Evolutionary conservation across 495 filamentous ascomycete species (phyloP), one percentile per base, ranked within the genome.

Genomic region (Aspergillus kassunensis): DNA sequence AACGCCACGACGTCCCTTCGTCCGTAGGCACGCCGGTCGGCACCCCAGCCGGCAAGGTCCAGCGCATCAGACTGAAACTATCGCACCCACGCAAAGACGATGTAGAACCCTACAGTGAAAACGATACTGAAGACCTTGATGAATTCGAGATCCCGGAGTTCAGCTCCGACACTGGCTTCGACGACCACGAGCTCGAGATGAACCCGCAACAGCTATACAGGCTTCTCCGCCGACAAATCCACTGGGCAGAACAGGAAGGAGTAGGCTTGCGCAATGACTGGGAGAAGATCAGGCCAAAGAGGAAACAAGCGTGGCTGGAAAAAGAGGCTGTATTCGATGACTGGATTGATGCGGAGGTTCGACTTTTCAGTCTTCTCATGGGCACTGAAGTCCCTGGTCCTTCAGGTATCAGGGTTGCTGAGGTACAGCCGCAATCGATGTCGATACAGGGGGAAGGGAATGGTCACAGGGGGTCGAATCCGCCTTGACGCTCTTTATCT

Each of bases 221-320:
- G 40, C 68, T 95, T 2, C 80, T 95, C 24, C 84, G 87, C 21
- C 78, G 87, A 37, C 88, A 96, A 62, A 72, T 95, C 13, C 79
- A 82, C 49, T 96, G 91, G 91, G 85, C 86, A 1, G 80, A 88
- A 64, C 77, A 85, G 48, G 91, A 93, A 42, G 68, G 74, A 12
- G 76, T 81, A 20, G 68, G 77, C 30, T 66, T 97, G 31, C 76
- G 76, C 35, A 66, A 62, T 1, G 83, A 91, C 42, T 80, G 81
- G 71, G 84, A 84, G 51, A 70, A 64, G 18, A 72, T 88, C 58
- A 83, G 89, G 61, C 80, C 80, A 39, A 68, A 79, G 54, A 80
- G 88, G 53, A 83, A 83, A 66, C 74, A 85, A 23, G 87, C 93
- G 54, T 97, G 90, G 89, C 66, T 81, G 2, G 85, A 86, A 65